Evolutionary conservation across 441 rosid genomes (phyloP), one percentile per base, ranked within the genome.

Genomic region (Aquilaria agallochum): DNA sequence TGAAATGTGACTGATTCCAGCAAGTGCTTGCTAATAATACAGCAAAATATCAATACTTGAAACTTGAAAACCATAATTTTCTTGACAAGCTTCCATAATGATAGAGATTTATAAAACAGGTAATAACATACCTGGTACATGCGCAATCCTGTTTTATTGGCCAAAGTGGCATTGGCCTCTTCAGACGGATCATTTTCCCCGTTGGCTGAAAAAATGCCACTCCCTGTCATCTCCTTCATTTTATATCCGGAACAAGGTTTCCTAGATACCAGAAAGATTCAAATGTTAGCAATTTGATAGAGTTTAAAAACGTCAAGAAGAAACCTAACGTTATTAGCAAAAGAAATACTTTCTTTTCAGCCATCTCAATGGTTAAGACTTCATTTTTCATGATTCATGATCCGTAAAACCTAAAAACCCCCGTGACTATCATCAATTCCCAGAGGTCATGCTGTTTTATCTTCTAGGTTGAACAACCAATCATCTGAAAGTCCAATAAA

Each of bases 211-310:
- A 95, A 95, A 63, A 95, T 95, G 47, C 96, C 96, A 76, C 98
- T 92, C 31, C 99, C 99, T 31, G 92, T 88, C 50, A 95, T 92
- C 86, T 95, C 99, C 71, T 95, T 92, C 88, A 89, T 77, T 74
- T 92, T 95, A 66, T 88, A 79, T 58, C 90, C 97, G 0, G 98
- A 95, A 79, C 99, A 95, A 59, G 98, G 98, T 66, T 88, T 89
- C 89, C 98, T 95, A 73, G 36, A 58, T 36, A 36, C 42, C 42
- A 36, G 42, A 8, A 36, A 36, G 7, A 4, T 36, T 36, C 7
- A 4, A 36, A 36, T 36, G 42, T 36, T 4, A 20, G 42, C 42
- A 2, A 2, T 8, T 36, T 36, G 42, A 36, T 36, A 36, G 31
- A 45, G 40, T 45, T 31, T 14, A 15, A 3, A 51, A 12, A 53